These are phyloP conservation scores for Penicillium pulvis DNA, from an alignment of 495 filamentous ascomycete genomes.

Conservation along the genomic window DNA sequence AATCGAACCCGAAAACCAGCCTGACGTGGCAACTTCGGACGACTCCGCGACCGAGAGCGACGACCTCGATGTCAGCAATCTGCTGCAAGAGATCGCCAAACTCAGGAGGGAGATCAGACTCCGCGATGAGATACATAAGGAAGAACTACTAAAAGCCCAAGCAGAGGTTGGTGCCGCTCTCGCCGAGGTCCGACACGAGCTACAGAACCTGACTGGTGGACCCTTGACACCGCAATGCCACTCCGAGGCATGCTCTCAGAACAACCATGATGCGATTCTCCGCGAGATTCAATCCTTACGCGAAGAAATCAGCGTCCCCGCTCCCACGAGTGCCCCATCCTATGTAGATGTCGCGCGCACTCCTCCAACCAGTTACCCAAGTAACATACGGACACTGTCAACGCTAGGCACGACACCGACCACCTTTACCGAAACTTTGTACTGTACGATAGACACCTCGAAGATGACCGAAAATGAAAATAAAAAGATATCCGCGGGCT, in stretches of 20 bases:
- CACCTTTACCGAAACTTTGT: conserved; percentile 24
- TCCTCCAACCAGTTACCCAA: conserved; percentile 22
- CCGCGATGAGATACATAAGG: conserved; percentile 23
- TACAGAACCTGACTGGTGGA: conserved; percentile 18
- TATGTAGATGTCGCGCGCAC: conserved; percentile 26
- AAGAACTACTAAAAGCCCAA: conserved; percentile 23
- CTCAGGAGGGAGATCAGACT: conserved; percentile 27
- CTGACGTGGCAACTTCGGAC: conserved; percentile 16
- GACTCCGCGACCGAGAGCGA: conserved; percentile 24
- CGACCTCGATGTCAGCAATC: conserved; percentile 8
- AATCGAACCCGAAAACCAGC: conserved; percentile 13
- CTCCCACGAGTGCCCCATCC: conserved; percentile 16
- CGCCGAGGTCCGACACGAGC: conserved; percentile 17
- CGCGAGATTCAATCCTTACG: conserved; percentile 25
- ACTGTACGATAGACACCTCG: conserved; percentile 30
- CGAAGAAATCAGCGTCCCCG: conserved; percentile 16
- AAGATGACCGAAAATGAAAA: conserved; percentile 25
- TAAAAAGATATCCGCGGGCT: too few relatives aligned
- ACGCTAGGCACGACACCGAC: conserved; percentile 21
- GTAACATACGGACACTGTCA: conserved; percentile 21
- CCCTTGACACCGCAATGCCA: conserved; percentile 15
- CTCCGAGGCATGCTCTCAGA: conserved; percentile 13
- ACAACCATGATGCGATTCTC: conserved; percentile 19
- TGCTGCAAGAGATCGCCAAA: conserved; percentile 23
- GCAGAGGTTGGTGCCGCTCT: conserved; percentile 24